phyloP scores from a whole-genome alignment of 2,329 filamentous ascomycete species.

The Aureobasidium pullulans region DNA sequence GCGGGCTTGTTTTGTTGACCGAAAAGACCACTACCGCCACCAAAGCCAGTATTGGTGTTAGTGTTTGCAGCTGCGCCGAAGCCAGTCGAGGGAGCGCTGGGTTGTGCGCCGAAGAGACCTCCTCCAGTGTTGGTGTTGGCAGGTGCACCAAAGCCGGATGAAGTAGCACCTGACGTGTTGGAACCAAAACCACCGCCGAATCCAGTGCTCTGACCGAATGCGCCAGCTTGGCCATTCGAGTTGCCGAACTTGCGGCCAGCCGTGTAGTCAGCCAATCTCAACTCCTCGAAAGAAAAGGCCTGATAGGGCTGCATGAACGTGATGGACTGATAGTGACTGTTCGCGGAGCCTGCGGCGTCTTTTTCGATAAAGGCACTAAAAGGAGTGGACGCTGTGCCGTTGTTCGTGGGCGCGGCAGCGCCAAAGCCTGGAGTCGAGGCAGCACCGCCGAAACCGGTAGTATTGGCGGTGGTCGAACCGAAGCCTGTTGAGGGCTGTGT shows the following conservation, averaged over 20 bases:
- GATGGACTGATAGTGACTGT: constrained; percentile 68
- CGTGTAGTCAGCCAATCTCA: constrained; percentile 71
- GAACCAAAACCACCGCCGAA: constrained; percentile 45
- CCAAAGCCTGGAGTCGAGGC: constrained; percentile 30
- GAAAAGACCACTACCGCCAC: constrained; percentile 18
- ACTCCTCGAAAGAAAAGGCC: constrained; percentile 76
- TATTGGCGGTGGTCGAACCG: constrained; percentile 33
- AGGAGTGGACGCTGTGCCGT: constrained; percentile 59
- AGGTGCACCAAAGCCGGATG: constrained; percentile 38
- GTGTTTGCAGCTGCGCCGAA: constrained; percentile 27
- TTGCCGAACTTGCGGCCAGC: constrained; percentile 81
- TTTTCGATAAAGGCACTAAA: constrained; percentile 69
- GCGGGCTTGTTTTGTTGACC: constrained; percentile 19
- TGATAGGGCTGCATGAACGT: constrained; percentile 72
- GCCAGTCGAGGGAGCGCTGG: constrained; percentile 17
- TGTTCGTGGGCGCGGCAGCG: constrained; percentile 44
- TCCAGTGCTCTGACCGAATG: constrained; percentile 63
- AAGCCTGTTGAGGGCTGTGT: constrained; percentile 33
- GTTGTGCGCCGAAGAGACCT: constrained; percentile 22
- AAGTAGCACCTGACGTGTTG: constrained; percentile 30
- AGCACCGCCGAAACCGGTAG: constrained; percentile 32
- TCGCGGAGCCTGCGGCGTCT: constrained; percentile 54
- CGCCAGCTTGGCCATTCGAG: constrained; percentile 68
- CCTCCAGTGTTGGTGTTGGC: constrained; percentile 25
- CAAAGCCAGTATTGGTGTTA: constrained; percentile 15